Evolutionary conservation across 139 green algal species (phyloP).

Genomic region (Ettlia oleoabundans): DNA sequence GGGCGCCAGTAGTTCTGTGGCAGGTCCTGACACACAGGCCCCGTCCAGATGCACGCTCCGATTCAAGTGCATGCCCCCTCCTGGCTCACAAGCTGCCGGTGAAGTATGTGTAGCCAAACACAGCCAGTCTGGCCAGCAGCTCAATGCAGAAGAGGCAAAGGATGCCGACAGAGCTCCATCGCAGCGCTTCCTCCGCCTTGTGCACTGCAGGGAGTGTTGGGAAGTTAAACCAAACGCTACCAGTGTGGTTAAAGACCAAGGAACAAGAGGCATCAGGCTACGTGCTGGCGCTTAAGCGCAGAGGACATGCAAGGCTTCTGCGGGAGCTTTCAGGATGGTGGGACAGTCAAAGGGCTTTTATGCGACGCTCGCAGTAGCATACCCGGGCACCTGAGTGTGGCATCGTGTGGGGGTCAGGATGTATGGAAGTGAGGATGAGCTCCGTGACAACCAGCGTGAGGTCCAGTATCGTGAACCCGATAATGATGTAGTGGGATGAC

Average conservation of each 20-base stretch:
- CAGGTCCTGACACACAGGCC: too few relatives aligned
- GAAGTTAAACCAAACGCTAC: too few relatives aligned
- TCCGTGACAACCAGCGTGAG: constrained; percentile 31
- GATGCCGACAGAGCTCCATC: constrained; percentile 24
- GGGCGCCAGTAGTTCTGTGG: neutral
- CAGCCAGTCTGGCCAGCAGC: constrained; percentile 26
- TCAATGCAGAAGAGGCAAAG: constrained; percentile 29
- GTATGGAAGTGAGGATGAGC: constrained; percentile 32
- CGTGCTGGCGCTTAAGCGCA: too few relatives aligned
- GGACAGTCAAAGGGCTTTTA: too few relatives aligned
- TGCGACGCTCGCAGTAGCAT: too few relatives aligned
- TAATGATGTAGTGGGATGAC: constrained; percentile 18
- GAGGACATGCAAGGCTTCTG: too few relatives aligned
- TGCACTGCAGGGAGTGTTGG: too few relatives aligned
- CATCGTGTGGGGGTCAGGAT: neutral
- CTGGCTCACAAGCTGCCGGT: constrained; percentile 2
- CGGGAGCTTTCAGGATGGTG: too few relatives aligned
- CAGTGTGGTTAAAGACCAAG: too few relatives aligned
- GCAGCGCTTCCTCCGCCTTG: constrained; percentile 26
- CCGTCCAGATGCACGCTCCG: too few relatives aligned
- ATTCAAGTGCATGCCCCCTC: neutral
- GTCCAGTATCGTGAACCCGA: constrained; percentile 31
- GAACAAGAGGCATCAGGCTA: too few relatives aligned
- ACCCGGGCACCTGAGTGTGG: constrained; percentile 30
- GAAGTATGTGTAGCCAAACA: constrained; percentile 43